Base-by-base conservation (phyloP, 2,329 filamentous ascomycete species). In the Xylariales sp. region DNA sequence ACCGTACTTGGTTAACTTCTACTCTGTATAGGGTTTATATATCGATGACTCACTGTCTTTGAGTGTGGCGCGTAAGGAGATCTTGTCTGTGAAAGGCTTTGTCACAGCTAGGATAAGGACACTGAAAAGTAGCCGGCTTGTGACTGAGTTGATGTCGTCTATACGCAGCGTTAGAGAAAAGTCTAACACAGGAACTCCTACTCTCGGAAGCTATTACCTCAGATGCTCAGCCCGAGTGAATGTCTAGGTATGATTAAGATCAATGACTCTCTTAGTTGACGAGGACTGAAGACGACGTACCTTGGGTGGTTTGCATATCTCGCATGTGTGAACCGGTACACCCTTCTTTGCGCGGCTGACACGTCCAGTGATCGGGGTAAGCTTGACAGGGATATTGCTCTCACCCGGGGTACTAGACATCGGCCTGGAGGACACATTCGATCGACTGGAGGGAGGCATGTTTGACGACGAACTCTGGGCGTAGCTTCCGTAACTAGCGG, bases 161-260 rank as follows among this genome's bases (percentile, higher is more conserved):
- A 65, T 14, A 63, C 50, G 66, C 23, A 55, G 41, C 48, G 67
- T 74, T 79, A 72, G 80, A 77, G 68, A 60, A 65, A 18, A n/a
- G 14, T 30, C 30, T 43, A 36, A 5, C 53, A 23, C 18, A 48
- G 30, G 34, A 49, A 28, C 12, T 10, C 1, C 23, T 56, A 46
- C 45, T n/a, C 7, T 36, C 36, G 41, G 49, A 30, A 49, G 16
- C 30, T 55, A 76, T 77, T 71, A 89, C 87, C 86, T 86, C 49
- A 90, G 78, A 77, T 90, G 88, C 74, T 90, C 87, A 36, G 87
- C 88, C 74, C 88, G 81, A 12, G 87, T 89, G 69, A 90, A 90
- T 1, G 85, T 89, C 87, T 89, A 59, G 14, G 65, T 55, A 48
- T 46, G 34, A 78, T 74, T 67, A 56, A 66, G 23, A 41, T 41